Base-by-base conservation (phyloP, 2,329 filamentous ascomycete species). In the Epichloe gansuensis region DNA sequence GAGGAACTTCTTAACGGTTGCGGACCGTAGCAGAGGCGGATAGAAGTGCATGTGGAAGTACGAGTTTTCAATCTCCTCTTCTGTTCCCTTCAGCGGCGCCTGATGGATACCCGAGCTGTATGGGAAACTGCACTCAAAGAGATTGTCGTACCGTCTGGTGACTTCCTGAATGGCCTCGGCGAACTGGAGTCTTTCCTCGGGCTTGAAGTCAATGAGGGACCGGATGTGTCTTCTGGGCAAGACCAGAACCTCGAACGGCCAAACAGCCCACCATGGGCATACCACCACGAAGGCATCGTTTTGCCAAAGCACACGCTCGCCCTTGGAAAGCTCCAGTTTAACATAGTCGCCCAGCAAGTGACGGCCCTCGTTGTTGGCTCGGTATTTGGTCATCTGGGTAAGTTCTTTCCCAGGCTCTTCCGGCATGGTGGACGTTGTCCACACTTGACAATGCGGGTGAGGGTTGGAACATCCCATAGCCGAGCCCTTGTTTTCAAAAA, bases 401-500 rank as follows among this genome's bases (percentile, higher is more conserved):
- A 95, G 71, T 68, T 98, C 93, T 42, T 85, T 78, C 1, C 77
- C 79, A 0, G 89, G 89, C 68, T 98, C 93, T 65, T 97, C 90
- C 0, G 93, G 93, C 59, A 96, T 72, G 6, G 83, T 85, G 23
- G 88, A 95, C 0, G 90, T 95, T 2, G 89, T 93, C 93, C 93
- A 98, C 56, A 96, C 77, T 68, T 98, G 93, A 54, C 93, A 91
- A 70, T 98, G 93, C 0, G 93, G 93, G 67, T 98, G 93, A 1
- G 93, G 93, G 67, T 98, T 98, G 1, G 91, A 97, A 74, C 93
- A 98, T 49, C 93, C 93, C 93, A 98, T 98, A 11, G 91, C 89
- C 1, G 87, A 82, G 49, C 93, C 93, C 71, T 98, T 98, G 74
- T 98, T 98, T 72, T 98, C 93, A 57, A 98, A 98, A 57, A 98